A percentile compares a stretch with the other conserved stretches of the same genome.
Conservation (phyloP, 192 early-diverging fungal species). For the Podochytrium sp. region DNA sequence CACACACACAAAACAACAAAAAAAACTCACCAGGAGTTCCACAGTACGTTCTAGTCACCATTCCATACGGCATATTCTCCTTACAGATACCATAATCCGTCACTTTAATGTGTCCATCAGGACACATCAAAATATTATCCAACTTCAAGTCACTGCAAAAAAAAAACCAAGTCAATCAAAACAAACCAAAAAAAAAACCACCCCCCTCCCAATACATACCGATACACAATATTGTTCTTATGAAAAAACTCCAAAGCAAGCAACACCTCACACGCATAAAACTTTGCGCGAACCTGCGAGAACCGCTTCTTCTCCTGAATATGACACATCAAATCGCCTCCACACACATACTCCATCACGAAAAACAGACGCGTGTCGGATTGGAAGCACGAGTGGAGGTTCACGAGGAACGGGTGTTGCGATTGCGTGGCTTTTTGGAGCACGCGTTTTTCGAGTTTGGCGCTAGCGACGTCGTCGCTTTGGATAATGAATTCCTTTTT, state of each 20-base stretch:
- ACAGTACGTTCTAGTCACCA: constrained; percentile 58
- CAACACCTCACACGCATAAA: constrained; percentile 95
- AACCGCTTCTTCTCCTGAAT: constrained; percentile 89
- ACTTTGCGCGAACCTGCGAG: constrained; percentile 88
- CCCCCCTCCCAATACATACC: constrained; percentile 22
- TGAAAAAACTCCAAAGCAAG: constrained; percentile 96
- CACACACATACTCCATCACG: constrained; percentile 97
- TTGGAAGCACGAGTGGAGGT: constrained; percentile 95
- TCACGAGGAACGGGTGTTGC: constrained; percentile 93
- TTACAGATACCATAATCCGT: constrained; percentile 99
- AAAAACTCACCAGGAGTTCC: too few relatives aligned
- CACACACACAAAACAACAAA: too few relatives aligned
- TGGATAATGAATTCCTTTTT: constrained; percentile 97
- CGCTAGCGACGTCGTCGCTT: constrained; percentile 90
- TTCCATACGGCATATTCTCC: constrained; percentile 65
- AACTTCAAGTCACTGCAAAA: constrained; percentile 86
- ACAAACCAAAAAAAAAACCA: not conserved
- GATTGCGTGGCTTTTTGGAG: constrained; percentile 87
- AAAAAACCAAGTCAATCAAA: not conserved
- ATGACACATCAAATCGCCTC: constrained; percentile 98
- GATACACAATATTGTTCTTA: constrained; percentile 90
- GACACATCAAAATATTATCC: constrained; percentile 89
- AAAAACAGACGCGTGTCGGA: constrained; percentile 91
- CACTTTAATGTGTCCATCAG: constrained; percentile 96
- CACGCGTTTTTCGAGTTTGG: constrained; percentile 81